Evolutionary conservation across 2,329 filamentous ascomycete genomes (phyloP), one percentile per base, ranked within the genome.

Genomic region (Nannizziopsis barbatae): DNA sequence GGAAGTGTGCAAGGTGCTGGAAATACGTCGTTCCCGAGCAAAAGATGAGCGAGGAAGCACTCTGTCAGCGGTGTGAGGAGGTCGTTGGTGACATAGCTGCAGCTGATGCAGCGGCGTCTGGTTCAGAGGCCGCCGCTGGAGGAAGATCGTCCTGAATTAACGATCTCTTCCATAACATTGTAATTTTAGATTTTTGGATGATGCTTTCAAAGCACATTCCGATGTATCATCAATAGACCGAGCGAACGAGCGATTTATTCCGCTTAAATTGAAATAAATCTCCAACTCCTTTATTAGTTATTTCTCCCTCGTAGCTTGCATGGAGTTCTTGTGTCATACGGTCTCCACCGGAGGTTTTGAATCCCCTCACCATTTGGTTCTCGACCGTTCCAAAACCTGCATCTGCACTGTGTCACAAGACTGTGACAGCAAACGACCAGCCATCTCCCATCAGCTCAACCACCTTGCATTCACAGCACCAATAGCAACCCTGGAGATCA

Each of bases 1-100:
- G 73, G 41, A 98, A 96, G 65, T 98, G 92, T 63, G 74, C 78
- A 0, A 75, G 92, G 44, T 98, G 92, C 68, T 98, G 92, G 92
- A 79, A 84, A 53, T 94, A 86, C 64, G 74, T 84, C 18, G 81
- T 84, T n/a, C 71, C 75, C 36, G 9, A 50, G 15, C 56, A 63
- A 39, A 38, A 56, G 3, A 45, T 54, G 44, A 53, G 56, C n/a
- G 74, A 82, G 56, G 79, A 84, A 14, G 64, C 70, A 35, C 68
- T 94, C 14, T 96, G 90, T 65, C 67, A 65, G 42, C 73, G 87
- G 60, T 96, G 90, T 63, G 79, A 81, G 27, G 75, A 78, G 10
- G 77, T 83, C 32, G 75, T 90, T 12, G 58, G 58, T 20, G 62
- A 67, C 36, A 50, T 66, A 12, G n/a, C 10, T 12, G 22, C 12